Evolutionary conservation across 2,329 filamentous ascomycete genomes (phyloP).

Genomic region (Alternaria sp.): DNA sequence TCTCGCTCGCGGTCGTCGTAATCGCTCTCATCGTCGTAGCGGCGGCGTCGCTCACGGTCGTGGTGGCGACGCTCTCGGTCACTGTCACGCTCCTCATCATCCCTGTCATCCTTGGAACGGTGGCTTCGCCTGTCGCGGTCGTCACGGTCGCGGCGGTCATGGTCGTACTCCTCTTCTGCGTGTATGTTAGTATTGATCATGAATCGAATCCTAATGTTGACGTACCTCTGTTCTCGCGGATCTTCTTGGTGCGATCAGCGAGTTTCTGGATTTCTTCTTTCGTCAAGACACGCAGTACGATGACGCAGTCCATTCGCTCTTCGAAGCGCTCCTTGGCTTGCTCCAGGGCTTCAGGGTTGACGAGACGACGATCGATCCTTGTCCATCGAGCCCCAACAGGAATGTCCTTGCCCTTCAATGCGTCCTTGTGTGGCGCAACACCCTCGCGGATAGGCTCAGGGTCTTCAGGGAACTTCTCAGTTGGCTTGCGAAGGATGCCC

Average conservation of each 20-base stretch:
- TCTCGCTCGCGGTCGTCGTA: slow-evolving; percentile 29
- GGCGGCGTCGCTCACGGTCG: slow-evolving; percentile 24
- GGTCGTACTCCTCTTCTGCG: slow-evolving; percentile 40
- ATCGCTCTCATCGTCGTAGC: slow-evolving; percentile 40
- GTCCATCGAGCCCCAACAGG: slow-evolving; percentile 84
- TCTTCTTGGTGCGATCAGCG: slow-evolving; percentile 78
- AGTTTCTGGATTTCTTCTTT: slow-evolving; percentile 91
- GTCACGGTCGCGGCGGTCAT: slow-evolving; percentile 39
- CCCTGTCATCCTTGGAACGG: slow-evolving; percentile 38
- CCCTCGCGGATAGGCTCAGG: slow-evolving; percentile 83
- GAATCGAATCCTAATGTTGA: background rate
- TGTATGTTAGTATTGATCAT: slow-evolving; percentile 15
- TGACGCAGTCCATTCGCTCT: slow-evolving; percentile 90
- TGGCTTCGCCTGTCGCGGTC: slow-evolving; percentile 37
- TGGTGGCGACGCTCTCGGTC: slow-evolving; percentile 19
- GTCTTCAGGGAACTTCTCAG: slow-evolving; percentile 84
- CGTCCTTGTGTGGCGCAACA: slow-evolving; percentile 91
- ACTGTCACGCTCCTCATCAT: slow-evolving; percentile 40
- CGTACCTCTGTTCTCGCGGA: slow-evolving; percentile 63
- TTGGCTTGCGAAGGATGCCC: slow-evolving; percentile 85
- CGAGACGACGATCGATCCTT: slow-evolving; percentile 85
- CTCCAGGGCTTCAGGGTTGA: slow-evolving; percentile 87
- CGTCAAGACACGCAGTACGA: slow-evolving; percentile 84
- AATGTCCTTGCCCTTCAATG: slow-evolving; percentile 73
- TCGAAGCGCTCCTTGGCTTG: slow-evolving; percentile 91